These are phyloP conservation scores for Peziza echinospora DNA, from an alignment of 495 filamentous ascomycete species.

Conservation along the genomic window DNA sequence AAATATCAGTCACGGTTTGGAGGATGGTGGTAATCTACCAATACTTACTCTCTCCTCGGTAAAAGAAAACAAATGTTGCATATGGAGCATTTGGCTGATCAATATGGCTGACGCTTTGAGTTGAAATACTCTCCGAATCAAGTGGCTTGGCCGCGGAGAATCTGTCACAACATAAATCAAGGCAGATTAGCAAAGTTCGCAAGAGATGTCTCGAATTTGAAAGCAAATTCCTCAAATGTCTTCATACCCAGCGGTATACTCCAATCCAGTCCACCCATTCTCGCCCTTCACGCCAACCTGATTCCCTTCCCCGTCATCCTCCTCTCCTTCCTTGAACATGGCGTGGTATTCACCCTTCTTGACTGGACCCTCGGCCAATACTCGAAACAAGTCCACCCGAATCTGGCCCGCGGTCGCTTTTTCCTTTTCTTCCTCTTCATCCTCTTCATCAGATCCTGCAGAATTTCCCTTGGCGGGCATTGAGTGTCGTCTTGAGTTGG, in stretches of 20 bases:
- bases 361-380: constrained; percentile 88
- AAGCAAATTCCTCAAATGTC: too few relatives aligned
- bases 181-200: not conserved
- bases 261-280: constrained; percentile 35
- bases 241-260: constrained; percentile 62
- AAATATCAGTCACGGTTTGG: not conserved
- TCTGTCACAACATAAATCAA: constrained; percentile 25
- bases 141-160: constrained; percentile 95
- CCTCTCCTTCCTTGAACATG: constrained; percentile 91
- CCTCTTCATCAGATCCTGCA: constrained; percentile 49
- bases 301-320: constrained; percentile 46
- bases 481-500: constrained; percentile 32
- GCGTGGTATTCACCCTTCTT: constrained; percentile 94
- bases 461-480: constrained; percentile 25
- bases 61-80: constrained; percentile 94
- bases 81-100: constrained; percentile 89
- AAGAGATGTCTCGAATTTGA: constrained; percentile 13
- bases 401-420: constrained; percentile 95
- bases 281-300: constrained; percentile 14
- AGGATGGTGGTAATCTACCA: not conserved
- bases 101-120: constrained; percentile 96
- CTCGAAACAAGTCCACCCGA: constrained; percentile 89
- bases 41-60: constrained; percentile 75
- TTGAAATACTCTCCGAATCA: constrained; percentile 92
- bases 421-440: constrained; percentile 67